Conservation (phyloP, 1,139 yeast genomes). For the Saccharomyces uvarum region DNA sequence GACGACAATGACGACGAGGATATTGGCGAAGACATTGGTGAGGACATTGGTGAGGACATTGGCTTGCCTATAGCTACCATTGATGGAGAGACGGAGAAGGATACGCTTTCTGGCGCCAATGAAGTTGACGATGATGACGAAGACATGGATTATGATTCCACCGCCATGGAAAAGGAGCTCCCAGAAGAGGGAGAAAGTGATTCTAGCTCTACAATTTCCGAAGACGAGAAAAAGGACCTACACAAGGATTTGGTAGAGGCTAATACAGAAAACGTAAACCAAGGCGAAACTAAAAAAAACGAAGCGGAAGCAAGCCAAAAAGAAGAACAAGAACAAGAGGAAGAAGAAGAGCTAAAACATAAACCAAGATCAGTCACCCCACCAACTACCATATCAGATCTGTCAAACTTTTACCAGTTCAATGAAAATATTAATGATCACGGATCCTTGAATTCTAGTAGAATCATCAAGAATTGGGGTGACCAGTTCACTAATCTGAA, state of each 20-base stretch:
- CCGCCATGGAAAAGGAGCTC: constrained; percentile 8
- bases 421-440: constrained; percentile 47
- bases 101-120: constrained; percentile 2
- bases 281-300: constrained; percentile 4
- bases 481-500: constrained; percentile 35
- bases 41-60: constrained; percentile 22
- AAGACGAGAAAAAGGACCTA: constrained; percentile 8
- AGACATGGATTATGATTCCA: constrained; percentile 10
- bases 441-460: constrained; percentile 50
- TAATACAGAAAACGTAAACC: constrained; percentile 4
- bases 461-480: constrained; percentile 59
- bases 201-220: background rate
- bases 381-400: constrained; percentile 44
- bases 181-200: constrained; percentile 12
- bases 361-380: constrained; percentile 33
- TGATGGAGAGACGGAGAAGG: constrained; percentile 5
- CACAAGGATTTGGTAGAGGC: constrained; percentile 7
- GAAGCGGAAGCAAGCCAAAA: constrained; percentile 3
- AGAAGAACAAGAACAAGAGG: constrained; percentile 16
- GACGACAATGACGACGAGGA: constrained; percentile 4
- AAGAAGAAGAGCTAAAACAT: constrained; percentile 26
- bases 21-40: constrained; percentile 19
- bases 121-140: constrained; percentile 24
- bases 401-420: constrained; percentile 41
- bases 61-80: constrained; percentile 1